Percentiles rank a stretch among this genome's conserved stretches.
phyloP scores from a whole-genome alignment of 306 rosid species.

The Quercus variabilis region DNA sequence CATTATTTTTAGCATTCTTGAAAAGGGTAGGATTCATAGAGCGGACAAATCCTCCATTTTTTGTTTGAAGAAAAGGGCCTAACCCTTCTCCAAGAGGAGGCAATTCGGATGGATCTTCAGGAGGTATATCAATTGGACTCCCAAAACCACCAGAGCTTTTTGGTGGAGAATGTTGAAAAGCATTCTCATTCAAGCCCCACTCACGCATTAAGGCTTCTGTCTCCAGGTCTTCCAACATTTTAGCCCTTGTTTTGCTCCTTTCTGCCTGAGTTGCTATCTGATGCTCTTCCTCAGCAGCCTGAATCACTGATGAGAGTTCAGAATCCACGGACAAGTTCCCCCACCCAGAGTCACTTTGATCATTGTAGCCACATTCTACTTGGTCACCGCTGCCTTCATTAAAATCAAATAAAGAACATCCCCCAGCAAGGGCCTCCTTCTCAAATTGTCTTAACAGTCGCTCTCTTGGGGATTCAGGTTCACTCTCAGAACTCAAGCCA shows the following conservation, averaged over 20 bases:
- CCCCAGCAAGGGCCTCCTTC: conserved; percentile 62
- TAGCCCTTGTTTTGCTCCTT: conserved; percentile 56
- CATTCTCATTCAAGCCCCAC: conserved; percentile 82
- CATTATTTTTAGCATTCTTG: conserved; percentile 51
- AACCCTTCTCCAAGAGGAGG: conserved; percentile 83
- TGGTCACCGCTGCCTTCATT: conserved; percentile 30
- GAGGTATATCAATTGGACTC: conserved; percentile 56
- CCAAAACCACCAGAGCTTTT: conserved; percentile 52
- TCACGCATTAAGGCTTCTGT: conserved; percentile 79
- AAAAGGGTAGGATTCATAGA: conserved; percentile 81
- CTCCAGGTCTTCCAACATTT: conserved; percentile 74
- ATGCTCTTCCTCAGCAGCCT: conserved; percentile 48
- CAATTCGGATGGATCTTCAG: conserved; percentile 48
- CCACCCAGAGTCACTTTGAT: conserved; percentile 34
- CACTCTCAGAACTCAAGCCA: conserved; percentile 62
- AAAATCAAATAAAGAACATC: conserved; percentile 66
- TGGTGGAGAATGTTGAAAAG: conserved; percentile 78
- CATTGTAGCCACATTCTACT: conserved; percentile 24
- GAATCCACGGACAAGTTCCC: conserved; percentile 32
- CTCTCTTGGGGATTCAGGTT: conserved; percentile 88
- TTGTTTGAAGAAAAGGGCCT: conserved; percentile 77
- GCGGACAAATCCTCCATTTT: conserved; percentile 76
- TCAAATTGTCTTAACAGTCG: conserved; percentile 78
- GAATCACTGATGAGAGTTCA: conserved; percentile 33
- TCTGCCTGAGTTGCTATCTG: conserved; percentile 34